Evolutionary conservation across 2,329 filamentous ascomycete species (phyloP).

Genomic region (Calycina herbarum): DNA sequence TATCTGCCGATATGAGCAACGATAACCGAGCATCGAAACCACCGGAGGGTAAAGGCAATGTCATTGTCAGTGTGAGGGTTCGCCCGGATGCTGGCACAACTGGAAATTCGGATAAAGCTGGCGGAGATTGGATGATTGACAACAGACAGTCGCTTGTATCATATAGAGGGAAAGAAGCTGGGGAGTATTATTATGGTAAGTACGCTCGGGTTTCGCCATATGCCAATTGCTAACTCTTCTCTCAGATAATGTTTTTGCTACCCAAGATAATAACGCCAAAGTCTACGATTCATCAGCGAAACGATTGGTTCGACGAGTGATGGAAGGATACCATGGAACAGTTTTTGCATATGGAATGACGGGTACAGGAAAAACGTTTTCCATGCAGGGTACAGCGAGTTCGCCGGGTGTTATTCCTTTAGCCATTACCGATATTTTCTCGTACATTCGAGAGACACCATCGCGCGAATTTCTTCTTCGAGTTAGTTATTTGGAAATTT

Average conservation of each 20-base stretch:
- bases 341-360: constrained; percentile 99
- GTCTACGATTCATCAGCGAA: constrained; percentile 96
- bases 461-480: constrained; percentile 90
- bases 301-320: constrained; percentile 89
- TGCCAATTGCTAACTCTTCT: constrained; percentile 28
- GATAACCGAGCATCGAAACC: constrained; percentile 48
- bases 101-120: constrained; percentile 52
- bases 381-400: constrained; percentile 96
- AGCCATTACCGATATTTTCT: constrained; percentile 98
- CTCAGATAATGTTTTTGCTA: constrained; percentile 92
- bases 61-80: constrained; percentile 91
- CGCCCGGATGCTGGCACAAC: constrained; percentile 74
- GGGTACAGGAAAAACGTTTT: constrained; percentile 97
- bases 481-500: constrained; percentile 98
- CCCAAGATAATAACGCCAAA: constrained; percentile 88
- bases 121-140: constrained; percentile 91
- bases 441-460: constrained; percentile 95
- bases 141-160: constrained; percentile 78
- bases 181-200: constrained; percentile 89
- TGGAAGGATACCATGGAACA: constrained; percentile 98
- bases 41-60: constrained; percentile 82
- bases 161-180: constrained; percentile 84
- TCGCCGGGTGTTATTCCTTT: constrained; percentile 95
- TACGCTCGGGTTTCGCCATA: neutral
- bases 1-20: constrained; percentile 30